Evolutionary conservation across 1,139 yeast species (phyloP).

Genomic region (Kodamaea sp.): DNA sequence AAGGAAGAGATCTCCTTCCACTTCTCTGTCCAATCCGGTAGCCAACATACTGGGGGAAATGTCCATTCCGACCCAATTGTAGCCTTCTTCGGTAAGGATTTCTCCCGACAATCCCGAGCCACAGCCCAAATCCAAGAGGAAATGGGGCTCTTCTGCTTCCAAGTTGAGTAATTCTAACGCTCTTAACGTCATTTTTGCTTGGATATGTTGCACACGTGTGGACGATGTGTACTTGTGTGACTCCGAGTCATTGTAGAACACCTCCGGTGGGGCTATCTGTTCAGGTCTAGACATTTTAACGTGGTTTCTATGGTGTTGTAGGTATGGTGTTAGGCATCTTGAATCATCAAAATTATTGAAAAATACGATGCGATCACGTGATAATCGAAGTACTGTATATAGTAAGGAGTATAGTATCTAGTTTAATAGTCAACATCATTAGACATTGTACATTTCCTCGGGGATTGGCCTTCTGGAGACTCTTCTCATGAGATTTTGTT

Average conservation of each 20-base stretch:
- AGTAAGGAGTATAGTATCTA: too few species aligned
- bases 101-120: constrained; percentile 98
- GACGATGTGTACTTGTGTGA: constrained; percentile 87
- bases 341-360: constrained; percentile 1
- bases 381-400: too few species aligned
- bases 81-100: constrained; percentile 90
- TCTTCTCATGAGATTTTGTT: too few species aligned
- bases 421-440: too few species aligned
- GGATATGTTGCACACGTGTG: constrained; percentile 96
- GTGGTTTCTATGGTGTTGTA: not conserved
- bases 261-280: constrained; percentile 95
- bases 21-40: constrained; percentile 86
- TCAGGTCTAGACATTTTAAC: constrained; percentile 92
- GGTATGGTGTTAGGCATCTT: not conserved
- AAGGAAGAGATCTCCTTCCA: constrained; percentile 89
- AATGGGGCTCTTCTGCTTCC: constrained; percentile 61
- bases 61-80: constrained; percentile 95
- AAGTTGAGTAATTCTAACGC: constrained; percentile 85
- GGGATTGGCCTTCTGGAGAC: too few species aligned
- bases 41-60: constrained; percentile 96
- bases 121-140: constrained; percentile 89
- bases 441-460: too few species aligned
- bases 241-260: constrained; percentile 88
- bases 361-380: constrained; percentile 2
- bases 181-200: constrained; percentile 94